These are phyloP conservation scores for Phytophthora niederhauseri DNA, from an alignment of 352 stramenopile species.

Conservation along the genomic window DNA sequence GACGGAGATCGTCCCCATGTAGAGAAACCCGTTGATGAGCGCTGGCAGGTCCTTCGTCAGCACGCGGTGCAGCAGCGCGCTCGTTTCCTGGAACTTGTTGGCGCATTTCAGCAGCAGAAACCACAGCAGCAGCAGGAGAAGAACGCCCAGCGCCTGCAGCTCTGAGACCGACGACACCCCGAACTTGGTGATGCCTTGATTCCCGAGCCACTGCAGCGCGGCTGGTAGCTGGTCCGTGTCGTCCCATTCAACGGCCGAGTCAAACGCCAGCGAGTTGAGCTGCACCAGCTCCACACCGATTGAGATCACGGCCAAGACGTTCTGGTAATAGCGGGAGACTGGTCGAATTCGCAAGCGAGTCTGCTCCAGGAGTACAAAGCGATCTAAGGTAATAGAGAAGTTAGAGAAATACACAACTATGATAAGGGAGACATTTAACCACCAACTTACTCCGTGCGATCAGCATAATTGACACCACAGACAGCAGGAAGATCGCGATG, in stretches of 20 bases:
- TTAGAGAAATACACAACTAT: neutral
- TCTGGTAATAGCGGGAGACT: slow-evolving; percentile 56
- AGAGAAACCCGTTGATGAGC: slow-evolving; percentile 55
- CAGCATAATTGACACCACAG: slow-evolving; percentile 41
- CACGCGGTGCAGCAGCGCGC: slow-evolving; percentile 49
- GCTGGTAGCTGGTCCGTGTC: slow-evolving; percentile 50
- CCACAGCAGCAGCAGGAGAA: slow-evolving; percentile 39
- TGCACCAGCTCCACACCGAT: slow-evolving; percentile 62
- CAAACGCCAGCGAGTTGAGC: slow-evolving; percentile 66
- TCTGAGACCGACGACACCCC: slow-evolving; percentile 19
- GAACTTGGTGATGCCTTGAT: slow-evolving; percentile 27
- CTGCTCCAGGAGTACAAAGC: slow-evolving; percentile 61
- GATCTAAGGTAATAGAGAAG: slow-evolving; percentile 31
- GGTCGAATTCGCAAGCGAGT: slow-evolving; percentile 54
- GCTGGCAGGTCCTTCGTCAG: slow-evolving; percentile 64
- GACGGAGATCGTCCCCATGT: slow-evolving; percentile 64
- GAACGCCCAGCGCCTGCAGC: slow-evolving; percentile 37
- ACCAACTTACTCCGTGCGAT: slow-evolving; percentile 43
- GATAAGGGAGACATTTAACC: neutral
- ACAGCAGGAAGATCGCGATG: slow-evolving; percentile 38
- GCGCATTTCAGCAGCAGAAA: slow-evolving; percentile 69
- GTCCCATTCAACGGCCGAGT: slow-evolving; percentile 59
- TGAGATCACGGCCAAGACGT: slow-evolving; percentile 43
- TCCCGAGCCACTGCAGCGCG: slow-evolving; percentile 46
- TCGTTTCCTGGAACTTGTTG: slow-evolving; percentile 75